Conservation (phyloP, 1,139 yeast genomes). For the Geotrichum citri-aurantii region DNA sequence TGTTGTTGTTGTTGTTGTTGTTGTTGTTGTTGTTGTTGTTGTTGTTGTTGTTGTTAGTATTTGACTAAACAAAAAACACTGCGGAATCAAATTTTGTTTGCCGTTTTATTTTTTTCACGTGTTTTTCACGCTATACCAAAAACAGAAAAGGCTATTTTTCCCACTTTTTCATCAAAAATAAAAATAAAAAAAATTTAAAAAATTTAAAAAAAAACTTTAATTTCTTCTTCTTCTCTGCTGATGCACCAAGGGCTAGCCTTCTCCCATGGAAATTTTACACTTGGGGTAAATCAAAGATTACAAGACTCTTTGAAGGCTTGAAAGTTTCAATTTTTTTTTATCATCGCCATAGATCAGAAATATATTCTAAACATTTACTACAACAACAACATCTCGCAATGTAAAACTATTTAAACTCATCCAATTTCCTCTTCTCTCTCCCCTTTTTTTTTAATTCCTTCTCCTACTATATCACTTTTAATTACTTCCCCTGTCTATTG, state of each 20-base stretch:
- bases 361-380: background rate
- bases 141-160: too few relatives aligned
- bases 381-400: background rate
- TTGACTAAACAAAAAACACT: too few relatives aligned
- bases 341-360: background rate
- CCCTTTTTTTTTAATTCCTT: background rate
- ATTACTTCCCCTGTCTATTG: background rate
- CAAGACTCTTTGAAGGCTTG: too few relatives aligned
- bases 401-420: constrained; percentile 1
- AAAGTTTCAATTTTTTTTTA: background rate
- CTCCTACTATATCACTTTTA: background rate
- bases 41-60: too few relatives aligned
- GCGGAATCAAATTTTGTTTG: too few relatives aligned
- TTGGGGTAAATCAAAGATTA: background rate
- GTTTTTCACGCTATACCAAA: too few relatives aligned
- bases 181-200: too few relatives aligned
- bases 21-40: too few relatives aligned
- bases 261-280: background rate
- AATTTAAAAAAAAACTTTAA: background rate
- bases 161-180: too few relatives aligned
- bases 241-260: background rate
- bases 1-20: too few relatives aligned
- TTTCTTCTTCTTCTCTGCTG: background rate
- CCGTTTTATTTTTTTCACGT: background rate
- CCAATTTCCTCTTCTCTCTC: background rate